Evolutionary conservation across 768 basidiomycete genomes (phyloP).

Genomic region (Cystofilobasidium ferigula): DNA sequence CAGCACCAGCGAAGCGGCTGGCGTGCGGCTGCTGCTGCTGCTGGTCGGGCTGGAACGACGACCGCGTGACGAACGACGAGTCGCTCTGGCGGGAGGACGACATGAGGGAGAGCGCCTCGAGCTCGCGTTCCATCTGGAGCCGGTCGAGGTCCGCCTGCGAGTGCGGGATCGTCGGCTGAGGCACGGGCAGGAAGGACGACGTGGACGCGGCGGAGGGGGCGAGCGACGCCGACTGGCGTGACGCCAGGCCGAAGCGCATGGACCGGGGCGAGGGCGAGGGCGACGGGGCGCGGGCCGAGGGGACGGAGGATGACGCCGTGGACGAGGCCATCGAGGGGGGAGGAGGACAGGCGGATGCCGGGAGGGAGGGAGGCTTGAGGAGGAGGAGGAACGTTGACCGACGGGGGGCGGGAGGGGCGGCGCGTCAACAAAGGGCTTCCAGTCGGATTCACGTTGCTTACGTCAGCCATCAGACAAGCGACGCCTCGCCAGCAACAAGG

Average conservation of each 20-base stretch:
- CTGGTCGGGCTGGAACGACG: neutral
- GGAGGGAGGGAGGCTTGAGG: neutral
- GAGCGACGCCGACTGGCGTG: conserved; percentile 3
- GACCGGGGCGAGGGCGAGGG: conserved; percentile 25
- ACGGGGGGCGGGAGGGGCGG: neutral
- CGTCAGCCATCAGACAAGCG: too few relatives aligned
- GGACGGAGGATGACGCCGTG: conserved; percentile 14
- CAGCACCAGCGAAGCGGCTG: too few relatives aligned
- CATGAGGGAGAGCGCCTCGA: conserved; percentile 18
- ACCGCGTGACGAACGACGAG: conserved; percentile 11
- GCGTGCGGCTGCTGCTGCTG: neutral
- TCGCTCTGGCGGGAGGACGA: conserved; percentile 23
- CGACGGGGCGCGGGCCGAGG: conserved; percentile 13
- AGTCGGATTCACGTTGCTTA: too few relatives aligned
- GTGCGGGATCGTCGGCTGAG: conserved; percentile 12
- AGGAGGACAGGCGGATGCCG: neutral
- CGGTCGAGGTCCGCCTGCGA: conserved; percentile 24
- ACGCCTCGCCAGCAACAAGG: too few relatives aligned
- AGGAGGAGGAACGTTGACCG: neutral
- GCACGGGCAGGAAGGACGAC: neutral
- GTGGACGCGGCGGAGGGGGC: neutral
- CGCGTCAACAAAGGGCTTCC: too few relatives aligned
- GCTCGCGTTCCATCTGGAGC: conserved; percentile 16
- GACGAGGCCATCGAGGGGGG: conserved; percentile 8
- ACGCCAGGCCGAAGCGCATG: conserved; percentile 15